phyloP scores from a whole-genome alignment of 1,284 basidiomycete genomes.

The Chondrostereum purpureum region DNA sequence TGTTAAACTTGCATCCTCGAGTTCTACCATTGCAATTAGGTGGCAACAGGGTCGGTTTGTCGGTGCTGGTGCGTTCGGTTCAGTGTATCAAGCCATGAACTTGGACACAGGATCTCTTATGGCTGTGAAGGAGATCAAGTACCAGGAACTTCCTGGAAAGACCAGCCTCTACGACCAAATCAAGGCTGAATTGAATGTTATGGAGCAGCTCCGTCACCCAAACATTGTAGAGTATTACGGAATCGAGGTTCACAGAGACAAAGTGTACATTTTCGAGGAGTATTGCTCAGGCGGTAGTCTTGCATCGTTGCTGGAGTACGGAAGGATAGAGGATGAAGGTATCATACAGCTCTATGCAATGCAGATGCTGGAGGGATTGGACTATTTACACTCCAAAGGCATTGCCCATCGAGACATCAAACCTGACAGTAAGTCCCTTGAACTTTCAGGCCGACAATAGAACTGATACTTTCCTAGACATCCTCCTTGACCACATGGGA shows the following conservation, averaged over 20 bases:
- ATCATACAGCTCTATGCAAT: constrained; percentile 95
- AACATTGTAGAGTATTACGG: constrained; percentile 99
- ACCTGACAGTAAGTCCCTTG: constrained; percentile 82
- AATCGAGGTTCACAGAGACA: constrained; percentile 98
- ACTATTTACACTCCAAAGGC: constrained; percentile 88
- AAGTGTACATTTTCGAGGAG: constrained; percentile 99
- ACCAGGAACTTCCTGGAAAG: constrained; percentile 84
- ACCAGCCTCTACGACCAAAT: constrained; percentile 89
- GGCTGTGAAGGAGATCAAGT: constrained; percentile 99
- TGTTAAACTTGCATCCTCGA: constrained; percentile 87
- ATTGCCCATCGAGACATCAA: constrained; percentile 98
- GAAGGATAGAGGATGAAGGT: constrained; percentile 94
- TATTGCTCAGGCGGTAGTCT: constrained; percentile 96
- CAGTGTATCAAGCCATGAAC: constrained; percentile 97
- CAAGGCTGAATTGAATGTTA: constrained; percentile 94
- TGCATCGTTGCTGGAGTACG: constrained; percentile 86
- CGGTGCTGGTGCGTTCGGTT: constrained; percentile 94
- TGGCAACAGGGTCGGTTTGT: constrained; percentile 99
- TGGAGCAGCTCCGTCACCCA: constrained; percentile 98
- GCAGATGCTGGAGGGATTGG: constrained; percentile 94
- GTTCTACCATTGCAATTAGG: constrained; percentile 91
- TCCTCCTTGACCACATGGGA: constrained; percentile 88
- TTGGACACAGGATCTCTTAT: constrained; percentile 95
- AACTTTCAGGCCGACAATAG: too few relatives aligned
- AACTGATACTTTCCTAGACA: constrained; percentile 77